Evolutionary conservation across 371 early-diverging fungal genomes (phyloP), one percentile per base, ranked within the genome.

Genomic region (Mucor racemosus): DNA sequence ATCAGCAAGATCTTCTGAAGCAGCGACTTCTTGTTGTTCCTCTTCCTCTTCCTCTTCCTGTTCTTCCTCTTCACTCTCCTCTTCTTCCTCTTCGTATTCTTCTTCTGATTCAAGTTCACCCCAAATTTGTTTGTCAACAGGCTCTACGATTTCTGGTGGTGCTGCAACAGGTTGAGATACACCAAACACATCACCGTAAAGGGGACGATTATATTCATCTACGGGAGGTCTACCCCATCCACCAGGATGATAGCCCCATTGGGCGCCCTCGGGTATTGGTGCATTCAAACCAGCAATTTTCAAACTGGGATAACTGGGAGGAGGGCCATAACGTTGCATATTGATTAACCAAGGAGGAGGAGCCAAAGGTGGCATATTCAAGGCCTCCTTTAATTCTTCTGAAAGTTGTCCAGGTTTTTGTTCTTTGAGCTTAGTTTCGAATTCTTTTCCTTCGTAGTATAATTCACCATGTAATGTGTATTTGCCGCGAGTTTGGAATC

Each of bases 331-430:
- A 35, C 98, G 90, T 79, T 99, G 99, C 99, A 99, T 98, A 70
- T 96, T 97, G 71, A 97, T 90, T 21, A 99, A 80, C 97, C 97
- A 99, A 39, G 99, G 99, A 40, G 98, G 97, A n/a, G 99, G 98
- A 0, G 95, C 94, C 56, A 94, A 80, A 1, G 90, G 91, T 26
- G 97, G 96, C 75, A 99, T 97, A 59, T 90, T 92, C 19, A 97
- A 79, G 1, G 98, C 99, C 4, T 84, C 84, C 55, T 88, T 92
- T 26, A 99, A 81, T 33, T 94, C 95, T 54, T 94, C 94, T 17
- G 93, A 92, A 19, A 99, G 78, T 14, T 89, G 78, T 4, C 99
- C 99, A 0, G 99, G 98, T 41, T 93, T 91, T 76, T 91, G 92
- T 67, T 91, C 83, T 73, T 95, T 95, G 10, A 94, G 76, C 66